phyloP scores from a whole-genome alignment of 108 stramenopile genomes.

The Cyclostephanos tholiformis region DNA sequence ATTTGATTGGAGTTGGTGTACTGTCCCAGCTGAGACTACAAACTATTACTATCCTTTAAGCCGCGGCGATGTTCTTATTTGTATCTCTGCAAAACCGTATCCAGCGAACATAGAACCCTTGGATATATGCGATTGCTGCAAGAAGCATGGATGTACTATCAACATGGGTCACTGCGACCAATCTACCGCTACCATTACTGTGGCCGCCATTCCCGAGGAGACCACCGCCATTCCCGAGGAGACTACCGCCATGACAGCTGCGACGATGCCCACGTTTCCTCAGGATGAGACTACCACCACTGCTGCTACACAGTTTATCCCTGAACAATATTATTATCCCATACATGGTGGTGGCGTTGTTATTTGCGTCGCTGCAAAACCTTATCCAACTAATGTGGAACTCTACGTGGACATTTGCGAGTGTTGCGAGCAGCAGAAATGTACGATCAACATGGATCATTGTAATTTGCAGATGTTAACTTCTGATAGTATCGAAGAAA shows the following conservation, averaged over 20 bases:
- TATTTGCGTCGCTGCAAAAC: not conserved
- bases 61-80: too few species aligned
- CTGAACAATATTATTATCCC: not conserved
- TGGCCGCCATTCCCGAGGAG: too few species aligned
- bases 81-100: too few species aligned
- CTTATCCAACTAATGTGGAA: too few species aligned
- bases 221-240: too few species aligned
- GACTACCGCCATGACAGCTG: not conserved
- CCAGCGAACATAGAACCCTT: too few species aligned
- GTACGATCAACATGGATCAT: not conserved
- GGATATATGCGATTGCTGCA: not conserved
- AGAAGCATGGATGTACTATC: not conserved
- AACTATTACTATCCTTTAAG: not conserved
- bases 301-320: not conserved
- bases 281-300: constrained; percentile 1
- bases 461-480: not conserved
- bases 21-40: too few species aligned
- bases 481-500: not conserved
- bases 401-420: not conserved
- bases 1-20: too few species aligned
- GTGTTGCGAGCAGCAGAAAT: constrained; percentile 1
- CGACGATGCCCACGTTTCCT: constrained; percentile 2
- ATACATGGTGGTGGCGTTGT: not conserved
- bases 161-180: too few species aligned
- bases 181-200: too few species aligned